Base-by-base conservation (phyloP, 2,329 filamentous ascomycete genomes). In the Penicillium sp. region DNA sequence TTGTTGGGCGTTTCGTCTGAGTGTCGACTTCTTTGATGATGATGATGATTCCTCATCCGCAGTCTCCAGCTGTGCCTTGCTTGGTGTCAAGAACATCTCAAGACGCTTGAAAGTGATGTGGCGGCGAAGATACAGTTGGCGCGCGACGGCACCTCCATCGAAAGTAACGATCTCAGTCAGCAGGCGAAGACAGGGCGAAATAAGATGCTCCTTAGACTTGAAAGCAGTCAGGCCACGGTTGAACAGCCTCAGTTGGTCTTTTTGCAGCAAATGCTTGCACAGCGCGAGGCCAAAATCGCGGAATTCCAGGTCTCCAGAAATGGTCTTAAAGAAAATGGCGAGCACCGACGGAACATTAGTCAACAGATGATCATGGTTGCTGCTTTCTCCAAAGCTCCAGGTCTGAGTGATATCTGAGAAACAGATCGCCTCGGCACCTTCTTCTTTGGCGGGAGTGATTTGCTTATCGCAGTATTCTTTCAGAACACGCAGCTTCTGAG, bases 161-260 rank as follows among this genome's bases (percentile, higher is more conserved):
- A 96, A 89, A 54, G 83, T 87, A 16, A 91, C 85, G n/a, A 93
- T 83, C 75, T 99, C 93, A 51, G 88, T 90, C 58, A 99, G 82
- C 51, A 99, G 78, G 55, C 93, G 87, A 57, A 99, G 78, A 25
- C 90, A 93, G 1, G 95, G 93, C 3, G 92, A 95, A 59, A 97
- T 93, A 57, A 98, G 80, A 73, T 91, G 92, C 39, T 92, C 92
- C 70, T 96, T 96, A 48, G 86, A 83, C 73, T 92, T 93, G 25
- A 90, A 88, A 0, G 91, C 86, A 3, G 90, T 88, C 19, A 98
- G 77, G 58, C 91, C 92, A 58, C 88, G 87, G 31, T 91, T 87
- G 25, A 98, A 78, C 3, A 96, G 83, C 65, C 93, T 91, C 61
- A 93, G 81, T 64, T 96, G 91, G 26, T 88, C 85, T 62, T 89